phyloP scores from a whole-genome alignment of 495 filamentous ascomycete genomes.

The Aspergillus incahuasiensis region DNA sequence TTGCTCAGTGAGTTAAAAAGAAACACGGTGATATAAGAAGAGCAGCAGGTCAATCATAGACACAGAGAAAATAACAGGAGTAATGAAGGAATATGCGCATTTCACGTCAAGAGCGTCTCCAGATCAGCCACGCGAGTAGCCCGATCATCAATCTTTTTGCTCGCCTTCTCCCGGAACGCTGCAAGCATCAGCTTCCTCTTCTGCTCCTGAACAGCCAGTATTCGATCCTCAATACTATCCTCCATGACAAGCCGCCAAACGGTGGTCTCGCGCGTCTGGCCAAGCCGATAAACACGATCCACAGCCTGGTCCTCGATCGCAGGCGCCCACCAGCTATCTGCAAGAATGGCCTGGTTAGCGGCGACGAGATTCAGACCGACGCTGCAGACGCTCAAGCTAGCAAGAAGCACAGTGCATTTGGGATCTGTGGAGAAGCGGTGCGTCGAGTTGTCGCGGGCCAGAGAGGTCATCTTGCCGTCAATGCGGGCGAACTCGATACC shows the following conservation, averaged over 20 bases:
- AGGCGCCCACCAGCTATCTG: constrained; percentile 90
- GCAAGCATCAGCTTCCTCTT: constrained; percentile 76
- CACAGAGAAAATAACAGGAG: constrained; percentile 1
- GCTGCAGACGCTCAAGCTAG: constrained; percentile 73
- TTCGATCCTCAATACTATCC: constrained; percentile 77
- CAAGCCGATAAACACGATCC: constrained; percentile 83
- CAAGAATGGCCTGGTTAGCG: constrained; percentile 80
- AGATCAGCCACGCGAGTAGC: constrained; percentile 54
- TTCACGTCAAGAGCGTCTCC: constrained; percentile 45
- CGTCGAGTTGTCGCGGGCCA: constrained; percentile 65
- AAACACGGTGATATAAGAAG: not conserved
- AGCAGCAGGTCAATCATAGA: constrained; percentile 3
- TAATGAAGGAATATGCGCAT: not conserved
- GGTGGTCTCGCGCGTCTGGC: constrained; percentile 71
- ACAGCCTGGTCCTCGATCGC: constrained; percentile 93
- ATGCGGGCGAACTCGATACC: constrained; percentile 68
- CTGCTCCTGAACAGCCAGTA: constrained; percentile 72
- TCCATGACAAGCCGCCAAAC: constrained; percentile 85
- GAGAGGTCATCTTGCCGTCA: constrained; percentile 73
- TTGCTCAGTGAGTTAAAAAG: not conserved
- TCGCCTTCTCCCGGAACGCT: constrained; percentile 65
- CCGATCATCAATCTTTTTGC: constrained; percentile 44
- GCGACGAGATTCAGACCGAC: constrained; percentile 88
- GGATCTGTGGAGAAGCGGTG: constrained; percentile 61
- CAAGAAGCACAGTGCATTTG: constrained; percentile 72